These are phyloP conservation scores for Colletotrichum incanum DNA, from an alignment of 2,329 filamentous ascomycete species.

Conservation along the genomic window DNA sequence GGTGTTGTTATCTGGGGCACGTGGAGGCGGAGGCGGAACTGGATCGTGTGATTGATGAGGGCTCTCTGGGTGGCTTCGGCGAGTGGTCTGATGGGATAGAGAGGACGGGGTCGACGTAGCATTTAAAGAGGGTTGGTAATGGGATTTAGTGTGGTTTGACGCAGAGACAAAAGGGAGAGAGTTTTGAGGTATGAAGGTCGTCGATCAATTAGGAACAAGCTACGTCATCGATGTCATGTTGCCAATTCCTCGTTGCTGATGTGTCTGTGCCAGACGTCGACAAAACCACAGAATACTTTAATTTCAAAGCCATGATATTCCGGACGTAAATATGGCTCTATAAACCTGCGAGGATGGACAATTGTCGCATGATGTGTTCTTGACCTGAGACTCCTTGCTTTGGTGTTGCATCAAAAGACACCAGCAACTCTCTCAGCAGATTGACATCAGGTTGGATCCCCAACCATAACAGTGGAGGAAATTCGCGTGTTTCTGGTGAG, in stretches of 20 bases:
- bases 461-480: too few species aligned
- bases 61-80: background rate
- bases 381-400: too few species aligned
- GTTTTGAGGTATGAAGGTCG: constrained; percentile 4
- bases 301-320: background rate
- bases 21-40: too few species aligned
- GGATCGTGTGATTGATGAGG: background rate
- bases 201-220: constrained; percentile 4
- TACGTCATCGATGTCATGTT: constrained; percentile 42
- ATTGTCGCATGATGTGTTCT: too few species aligned
- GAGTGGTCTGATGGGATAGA: background rate
- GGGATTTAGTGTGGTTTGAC: background rate
- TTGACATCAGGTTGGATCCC: too few species aligned
- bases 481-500: too few species aligned
- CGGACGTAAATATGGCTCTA: background rate
- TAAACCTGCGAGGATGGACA: too few species aligned
- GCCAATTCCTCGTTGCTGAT: background rate
- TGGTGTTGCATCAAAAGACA: too few species aligned
- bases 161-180: background rate
- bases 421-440: too few species aligned
- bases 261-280: background rate
- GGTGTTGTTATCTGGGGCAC: background rate
- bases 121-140: background rate
- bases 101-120: background rate
- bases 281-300: background rate